A percentile compares a stretch with the other conserved stretches of the same genome.
phyloP scores from a whole-genome alignment of 805 yeast species.

The Wickerhamomyces hampshirensis region DNA sequence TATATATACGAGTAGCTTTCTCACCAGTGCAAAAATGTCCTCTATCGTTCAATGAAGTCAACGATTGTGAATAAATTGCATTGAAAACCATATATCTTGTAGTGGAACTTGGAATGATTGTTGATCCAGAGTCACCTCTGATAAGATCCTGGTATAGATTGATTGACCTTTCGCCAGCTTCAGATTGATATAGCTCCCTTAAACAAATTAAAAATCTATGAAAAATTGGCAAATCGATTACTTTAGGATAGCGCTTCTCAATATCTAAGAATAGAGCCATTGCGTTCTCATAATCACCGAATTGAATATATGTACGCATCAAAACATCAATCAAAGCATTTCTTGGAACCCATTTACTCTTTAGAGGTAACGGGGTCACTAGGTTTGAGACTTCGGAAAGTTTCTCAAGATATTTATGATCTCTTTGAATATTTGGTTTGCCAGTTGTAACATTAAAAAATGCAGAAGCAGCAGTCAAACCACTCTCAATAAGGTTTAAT shows the following conservation, averaged over 20 bases:
- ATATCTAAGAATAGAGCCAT: constrained; percentile 8
- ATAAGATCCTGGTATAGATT: constrained; percentile 13
- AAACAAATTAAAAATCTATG: constrained; percentile 18
- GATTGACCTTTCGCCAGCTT: constrained; percentile 14
- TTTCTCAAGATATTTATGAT: constrained; percentile 2
- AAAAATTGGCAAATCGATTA: constrained; percentile 15
- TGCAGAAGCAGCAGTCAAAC: constrained; percentile 14
- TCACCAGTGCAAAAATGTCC: constrained; percentile 18
- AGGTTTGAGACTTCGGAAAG: neutral
- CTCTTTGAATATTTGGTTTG: constrained; percentile 1
- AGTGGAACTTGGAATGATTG: constrained; percentile 10
- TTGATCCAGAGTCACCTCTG: constrained; percentile 1
- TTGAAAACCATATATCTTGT: constrained; percentile 22
- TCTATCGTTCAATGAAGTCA: constrained; percentile 16
- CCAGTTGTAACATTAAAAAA: constrained; percentile 15
- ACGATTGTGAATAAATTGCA: constrained; percentile 17
- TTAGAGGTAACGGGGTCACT: neutral
- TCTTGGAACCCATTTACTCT: neutral
- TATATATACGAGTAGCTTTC: constrained; percentile 13
- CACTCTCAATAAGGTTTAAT: constrained; percentile 14
- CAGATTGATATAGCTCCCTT: constrained; percentile 5
- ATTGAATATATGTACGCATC: constrained; percentile 14
- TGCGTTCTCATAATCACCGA: constrained; percentile 14
- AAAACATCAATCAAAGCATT: constrained; percentile 15
- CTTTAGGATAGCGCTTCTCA: constrained; percentile 8